Evolutionary conservation across 2,329 filamentous ascomycete species (phyloP).

Genomic region (Stemphylium beticola): DNA sequence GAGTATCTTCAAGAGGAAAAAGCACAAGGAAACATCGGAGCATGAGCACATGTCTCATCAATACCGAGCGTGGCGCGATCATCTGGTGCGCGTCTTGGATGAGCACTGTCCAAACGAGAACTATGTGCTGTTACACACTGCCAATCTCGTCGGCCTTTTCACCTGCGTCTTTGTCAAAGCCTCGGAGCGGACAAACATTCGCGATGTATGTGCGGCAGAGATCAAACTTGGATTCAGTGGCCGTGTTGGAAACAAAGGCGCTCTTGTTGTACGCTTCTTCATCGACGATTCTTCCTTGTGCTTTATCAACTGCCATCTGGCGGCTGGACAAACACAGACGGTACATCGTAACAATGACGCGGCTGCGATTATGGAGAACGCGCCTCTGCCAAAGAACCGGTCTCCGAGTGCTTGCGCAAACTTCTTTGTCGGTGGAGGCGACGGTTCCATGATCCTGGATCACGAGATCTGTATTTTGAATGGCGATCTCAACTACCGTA

Average conservation of each 20-base stretch:
- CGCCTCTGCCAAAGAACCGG: constrained; percentile 73
- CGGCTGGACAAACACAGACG: constrained; percentile 89
- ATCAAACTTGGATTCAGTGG: constrained; percentile 97
- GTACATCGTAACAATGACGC: constrained; percentile 92
- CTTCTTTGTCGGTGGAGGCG: constrained; percentile 87
- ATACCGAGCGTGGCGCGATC: constrained; percentile 95
- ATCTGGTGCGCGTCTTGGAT: constrained; percentile 80
- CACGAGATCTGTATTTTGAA: constrained; percentile 98
- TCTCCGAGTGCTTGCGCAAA: constrained; percentile 72
- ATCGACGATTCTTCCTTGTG: constrained; percentile 93
- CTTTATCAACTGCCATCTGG: constrained; percentile 96
- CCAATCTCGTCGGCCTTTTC: constrained; percentile 90
- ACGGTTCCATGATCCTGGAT: constrained; percentile 92
- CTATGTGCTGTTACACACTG: constrained; percentile 86
- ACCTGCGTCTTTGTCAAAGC: constrained; percentile 94
- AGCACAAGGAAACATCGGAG: constrained; percentile 83
- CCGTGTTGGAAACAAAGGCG: constrained; percentile 94
- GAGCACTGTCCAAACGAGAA: constrained; percentile 79
- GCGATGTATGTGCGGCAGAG: constrained; percentile 77
- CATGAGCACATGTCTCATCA: constrained; percentile 95
- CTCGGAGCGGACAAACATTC: constrained; percentile 75
- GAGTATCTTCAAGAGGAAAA: constrained; percentile 77
- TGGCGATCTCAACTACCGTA: constrained; percentile 96
- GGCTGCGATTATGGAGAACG: constrained; percentile 82
- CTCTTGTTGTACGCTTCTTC: constrained; percentile 87